Base-by-base conservation (phyloP, 2,329 filamentous ascomycete species). In the Colletotrichum sp. region DNA sequence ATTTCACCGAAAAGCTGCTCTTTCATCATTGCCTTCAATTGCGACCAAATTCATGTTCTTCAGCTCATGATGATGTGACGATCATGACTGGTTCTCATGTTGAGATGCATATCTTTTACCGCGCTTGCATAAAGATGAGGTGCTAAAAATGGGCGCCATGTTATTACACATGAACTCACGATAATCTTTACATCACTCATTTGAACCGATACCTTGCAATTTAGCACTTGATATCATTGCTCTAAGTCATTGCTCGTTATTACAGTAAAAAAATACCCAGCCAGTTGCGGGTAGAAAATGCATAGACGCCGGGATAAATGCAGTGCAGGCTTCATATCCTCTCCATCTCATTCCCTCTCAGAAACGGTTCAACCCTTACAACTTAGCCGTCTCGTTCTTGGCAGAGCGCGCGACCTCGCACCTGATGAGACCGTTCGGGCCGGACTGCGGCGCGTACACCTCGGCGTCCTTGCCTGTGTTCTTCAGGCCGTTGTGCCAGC, bases 391-490 rank as follows among this genome's bases (percentile, higher is more conserved):
- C 78, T 78, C 84, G 39, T 57, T 76, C 9, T 52, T 34, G 36
- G 44, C 44, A 52, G 83, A 84, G 32, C 95, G 92, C 44, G 92
- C 90, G 67, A 99, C 96, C 74, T 95, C 96, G 87, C 96, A 98
- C 84, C 98, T 95, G 86, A 99, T 99, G 77, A 99, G 91, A 32
- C 97, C 97, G 83, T 99, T 99, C 72, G 97, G 97, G 78, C 95
- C 93, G 13, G 94, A 95, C 85, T 99, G 97, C 5, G 97, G 97
- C 32, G 95, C 96, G 82, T 97, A 98, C 24, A 99, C 96, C 83
- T 98, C 96, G 69, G 97, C 97, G 82, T 99, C 94, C 86, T 95
- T 94, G 85, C 97, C 97, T 0, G 95, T 98, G 87, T 99, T 99
- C 90, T 98, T 95, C 80, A 96, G 85, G 34, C 94, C 96, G 86